These are phyloP conservation scores for Aspergillus piperis DNA, from an alignment of 2,329 filamentous ascomycete species.

Conservation along the genomic window DNA sequence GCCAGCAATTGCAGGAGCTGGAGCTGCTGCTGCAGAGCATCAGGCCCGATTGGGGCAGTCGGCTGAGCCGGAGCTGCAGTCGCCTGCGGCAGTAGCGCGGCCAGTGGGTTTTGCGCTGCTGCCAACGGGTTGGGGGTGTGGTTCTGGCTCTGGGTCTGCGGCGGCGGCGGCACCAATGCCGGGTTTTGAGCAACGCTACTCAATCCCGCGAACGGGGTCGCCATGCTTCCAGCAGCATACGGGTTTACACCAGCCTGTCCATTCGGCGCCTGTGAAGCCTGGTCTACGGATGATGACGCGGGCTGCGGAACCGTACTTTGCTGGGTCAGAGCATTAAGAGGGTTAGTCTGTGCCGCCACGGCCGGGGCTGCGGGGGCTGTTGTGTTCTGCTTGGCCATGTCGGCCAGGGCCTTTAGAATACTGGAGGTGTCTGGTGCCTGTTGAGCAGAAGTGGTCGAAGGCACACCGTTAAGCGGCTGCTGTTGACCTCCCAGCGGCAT, in stretches of 20 bases:
- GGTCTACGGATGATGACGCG: constrained; percentile 49
- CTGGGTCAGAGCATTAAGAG: constrained; percentile 53
- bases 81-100: constrained; percentile 45
- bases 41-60: constrained; percentile 36
- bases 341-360: constrained; percentile 42
- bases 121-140: constrained; percentile 46
- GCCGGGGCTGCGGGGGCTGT: constrained; percentile 47
- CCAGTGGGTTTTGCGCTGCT: constrained; percentile 42
- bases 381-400: constrained; percentile 75
- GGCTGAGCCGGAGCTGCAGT: constrained; percentile 31
- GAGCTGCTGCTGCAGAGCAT: constrained; percentile 68
- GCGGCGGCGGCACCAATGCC: constrained; percentile 31
- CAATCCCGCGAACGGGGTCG: constrained; percentile 51
- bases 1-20: constrained; percentile 73
- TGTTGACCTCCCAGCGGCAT: constrained; percentile 40
- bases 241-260: constrained; percentile 62
- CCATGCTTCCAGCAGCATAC: constrained; percentile 48
- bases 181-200: constrained; percentile 42
- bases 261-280: constrained; percentile 41
- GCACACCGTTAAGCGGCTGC: constrained; percentile 29
- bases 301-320: constrained; percentile 45
- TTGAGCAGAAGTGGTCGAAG: constrained; percentile 25
- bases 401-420: constrained; percentile 77
- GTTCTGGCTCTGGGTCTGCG: constrained; percentile 44
- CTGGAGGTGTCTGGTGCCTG: constrained; percentile 59